Evolutionary conservation across 2,329 filamentous ascomycete species (phyloP), one percentile per base, ranked within the genome.

Genomic region (Arthrobotrys entomopaga): DNA sequence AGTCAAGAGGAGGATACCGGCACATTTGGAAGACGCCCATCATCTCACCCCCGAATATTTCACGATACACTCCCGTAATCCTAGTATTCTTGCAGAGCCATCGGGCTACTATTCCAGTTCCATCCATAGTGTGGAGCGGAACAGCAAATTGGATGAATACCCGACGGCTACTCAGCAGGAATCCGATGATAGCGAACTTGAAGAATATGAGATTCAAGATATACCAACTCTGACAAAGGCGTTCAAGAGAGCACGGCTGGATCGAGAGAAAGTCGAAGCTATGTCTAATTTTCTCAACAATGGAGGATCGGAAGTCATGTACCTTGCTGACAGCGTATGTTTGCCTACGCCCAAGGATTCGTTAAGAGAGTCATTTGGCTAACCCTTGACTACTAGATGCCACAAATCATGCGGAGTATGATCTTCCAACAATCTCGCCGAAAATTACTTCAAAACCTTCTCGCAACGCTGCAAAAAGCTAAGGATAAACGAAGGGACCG

Each of bases 381-480:
- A 34, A 34, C 29, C n/a, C n/a, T n/a, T n/a, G 10, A 3, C 29
- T 8, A 6, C 42, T 49, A 89, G 80, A 94, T 97, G 85, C 90
- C 91, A 65, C 88, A 92, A 50, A 91, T 97, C 77, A 93, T 97
- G 92, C 85, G 88, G 0, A 85, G 91, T 69, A 91, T 98, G 79
- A 85, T 99, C 19, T 99, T 97, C 80, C 94, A 98, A 81, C 89
- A 90, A 16, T 97, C 93, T 1, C 87, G 93, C 22, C 88, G 90
- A 75, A 87, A 93, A 67, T 85, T 98, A 2, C 84, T 97, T 15
- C 85, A 87, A 16, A 87, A 88, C 58, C 83, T 99, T 53, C 88
- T 88, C 78, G 82, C 87, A n/a, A 84, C 87, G 11, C 85, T 90
- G 76, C 86, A 4, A 80, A 49, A 77, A 78, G 19, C 74, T 75